Conservation (phyloP, 164 flowering plant genomes). For the Liriodendron chinense region DNA sequence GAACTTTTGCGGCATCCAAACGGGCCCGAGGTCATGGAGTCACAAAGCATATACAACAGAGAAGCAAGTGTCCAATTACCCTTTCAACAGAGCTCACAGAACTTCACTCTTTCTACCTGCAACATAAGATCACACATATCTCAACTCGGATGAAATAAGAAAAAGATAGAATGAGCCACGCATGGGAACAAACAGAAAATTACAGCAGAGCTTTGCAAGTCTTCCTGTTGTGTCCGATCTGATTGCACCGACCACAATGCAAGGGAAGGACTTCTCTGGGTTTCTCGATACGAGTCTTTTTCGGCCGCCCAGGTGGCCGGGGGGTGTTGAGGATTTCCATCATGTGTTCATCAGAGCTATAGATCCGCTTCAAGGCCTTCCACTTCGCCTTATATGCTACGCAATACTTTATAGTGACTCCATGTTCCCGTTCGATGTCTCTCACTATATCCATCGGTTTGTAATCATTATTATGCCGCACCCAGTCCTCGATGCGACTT, state of each 20-base stretch:
- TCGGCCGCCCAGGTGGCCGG: conserved; percentile 3
- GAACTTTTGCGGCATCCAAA: too few species aligned
- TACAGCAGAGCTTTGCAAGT: neutral
- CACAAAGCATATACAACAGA: too few species aligned
- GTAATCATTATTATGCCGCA: neutral
- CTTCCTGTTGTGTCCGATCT: neutral
- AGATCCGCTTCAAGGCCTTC: neutral
- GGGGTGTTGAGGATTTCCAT: neutral
- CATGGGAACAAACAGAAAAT: neutral
- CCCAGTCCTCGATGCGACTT: neutral
- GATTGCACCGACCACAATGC: neutral
- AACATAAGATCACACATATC: too few species aligned
- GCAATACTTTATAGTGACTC: neutral
- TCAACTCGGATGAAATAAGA: neutral
- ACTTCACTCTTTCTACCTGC: too few species aligned
- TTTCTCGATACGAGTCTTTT: neutral
- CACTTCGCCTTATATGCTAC: neutral
- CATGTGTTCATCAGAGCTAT: neutral
- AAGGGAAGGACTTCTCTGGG: neutral
- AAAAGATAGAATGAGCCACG: neutral
- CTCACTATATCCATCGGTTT: neutral
- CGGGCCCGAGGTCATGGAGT: too few species aligned
- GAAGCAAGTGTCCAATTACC: too few species aligned
- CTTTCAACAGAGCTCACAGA: too few species aligned
- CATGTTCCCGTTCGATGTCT: conserved; percentile 1